phyloP scores from a whole-genome alignment of 441 rosid species.

The Hura crepitans region DNA sequence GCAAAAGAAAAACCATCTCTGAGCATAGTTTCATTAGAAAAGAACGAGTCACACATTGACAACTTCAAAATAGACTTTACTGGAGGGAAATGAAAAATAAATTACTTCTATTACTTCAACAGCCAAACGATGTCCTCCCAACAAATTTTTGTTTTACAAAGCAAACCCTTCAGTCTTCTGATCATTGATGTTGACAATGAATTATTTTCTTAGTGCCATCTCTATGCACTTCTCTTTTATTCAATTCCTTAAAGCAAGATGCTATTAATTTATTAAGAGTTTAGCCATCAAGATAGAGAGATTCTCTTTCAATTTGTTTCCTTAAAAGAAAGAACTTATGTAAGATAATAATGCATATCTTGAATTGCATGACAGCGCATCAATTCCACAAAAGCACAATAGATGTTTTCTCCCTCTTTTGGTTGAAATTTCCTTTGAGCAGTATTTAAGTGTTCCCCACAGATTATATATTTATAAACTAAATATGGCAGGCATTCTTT shows the following conservation, averaged over 20 bases:
- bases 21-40: not conserved
- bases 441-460: conserved; percentile 6
- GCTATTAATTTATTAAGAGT: not conserved
- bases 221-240: not conserved
- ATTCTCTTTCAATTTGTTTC: not conserved
- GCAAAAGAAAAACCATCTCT: conserved; percentile 21
- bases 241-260: not conserved
- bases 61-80: not conserved
- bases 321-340: not conserved
- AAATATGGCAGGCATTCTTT: not conserved
- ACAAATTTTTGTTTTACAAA: not conserved
- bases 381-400: not conserved
- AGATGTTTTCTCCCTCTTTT: not conserved
- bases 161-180: not conserved
- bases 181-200: not conserved
- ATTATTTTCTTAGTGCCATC: not conserved
- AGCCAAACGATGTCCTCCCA: not conserved
- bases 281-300: conserved; percentile 1
- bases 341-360: not conserved
- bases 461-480: conserved; percentile 2
- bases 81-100: not conserved
- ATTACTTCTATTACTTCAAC: not conserved
- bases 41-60: not conserved
- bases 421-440: conserved; percentile 3
- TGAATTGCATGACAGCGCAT: not conserved